Percentiles rank a stretch among this genome's conserved stretches.
phyloP scores from a whole-genome alignment of 345 rosid genomes.

The Psidium guajava region DNA sequence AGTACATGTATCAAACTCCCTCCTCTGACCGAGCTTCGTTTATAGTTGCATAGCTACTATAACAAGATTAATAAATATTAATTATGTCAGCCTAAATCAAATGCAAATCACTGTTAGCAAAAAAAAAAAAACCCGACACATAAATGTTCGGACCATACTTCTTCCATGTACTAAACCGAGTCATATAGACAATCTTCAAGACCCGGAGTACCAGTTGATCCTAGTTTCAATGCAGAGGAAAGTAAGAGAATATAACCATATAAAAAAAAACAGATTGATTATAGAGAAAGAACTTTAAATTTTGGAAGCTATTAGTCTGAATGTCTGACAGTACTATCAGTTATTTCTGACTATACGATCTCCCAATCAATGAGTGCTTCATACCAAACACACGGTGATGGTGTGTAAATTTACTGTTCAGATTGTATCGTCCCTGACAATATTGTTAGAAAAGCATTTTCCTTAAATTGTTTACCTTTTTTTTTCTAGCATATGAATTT shows the following conservation, averaged over 20 bases:
- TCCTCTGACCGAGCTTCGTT: too few relatives aligned
- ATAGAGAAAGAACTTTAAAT: background rate
- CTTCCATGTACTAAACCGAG: background rate
- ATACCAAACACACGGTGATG: too few relatives aligned
- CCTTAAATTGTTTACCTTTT: background rate
- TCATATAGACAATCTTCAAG: background rate
- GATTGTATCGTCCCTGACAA: too few relatives aligned
- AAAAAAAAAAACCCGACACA: accelerated
- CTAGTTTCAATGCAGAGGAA: background rate
- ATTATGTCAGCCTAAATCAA: background rate
- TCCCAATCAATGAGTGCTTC: too few relatives aligned
- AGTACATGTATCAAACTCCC: too few relatives aligned
- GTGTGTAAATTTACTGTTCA: too few relatives aligned
- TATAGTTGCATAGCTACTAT: too few relatives aligned
- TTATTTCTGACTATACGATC: too few relatives aligned
- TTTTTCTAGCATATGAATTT: background rate
- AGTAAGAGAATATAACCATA: background rate
- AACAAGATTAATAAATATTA: too few relatives aligned
- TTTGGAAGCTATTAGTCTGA: background rate
- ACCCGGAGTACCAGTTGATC: background rate
- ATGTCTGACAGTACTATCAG: too few relatives aligned
- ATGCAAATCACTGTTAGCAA: background rate
- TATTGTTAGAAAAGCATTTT: too few relatives aligned
- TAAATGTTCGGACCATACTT: background rate
- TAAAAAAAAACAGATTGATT: background rate